Evolutionary conservation across 2,329 filamentous ascomycete genomes (phyloP).

Genomic region (Fusarium keratoplasticum): DNA sequence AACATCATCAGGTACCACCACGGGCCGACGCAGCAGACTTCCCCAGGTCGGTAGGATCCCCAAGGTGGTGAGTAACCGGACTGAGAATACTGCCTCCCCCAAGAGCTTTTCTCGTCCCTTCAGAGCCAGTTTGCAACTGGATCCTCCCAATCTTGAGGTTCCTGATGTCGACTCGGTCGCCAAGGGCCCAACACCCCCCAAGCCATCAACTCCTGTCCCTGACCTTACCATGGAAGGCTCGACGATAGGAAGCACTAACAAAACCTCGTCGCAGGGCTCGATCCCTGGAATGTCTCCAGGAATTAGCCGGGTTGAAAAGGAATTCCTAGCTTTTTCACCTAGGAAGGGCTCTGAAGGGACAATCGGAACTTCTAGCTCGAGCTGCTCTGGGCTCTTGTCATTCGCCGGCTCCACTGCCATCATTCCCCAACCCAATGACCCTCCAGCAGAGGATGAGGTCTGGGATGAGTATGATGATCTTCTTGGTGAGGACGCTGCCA

Average conservation of each 20-base stretch:
- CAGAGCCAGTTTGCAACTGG: conserved; percentile 60
- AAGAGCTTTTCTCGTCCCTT: conserved; percentile 91
- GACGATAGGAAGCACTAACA: conserved; percentile 48
- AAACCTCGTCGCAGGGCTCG: conserved; percentile 47
- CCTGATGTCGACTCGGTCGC: conserved; percentile 56
- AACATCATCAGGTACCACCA: conserved; percentile 5
- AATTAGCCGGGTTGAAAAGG: conserved; percentile 53
- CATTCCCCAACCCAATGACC: conserved; percentile 70
- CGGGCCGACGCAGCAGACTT: conserved; percentile 66
- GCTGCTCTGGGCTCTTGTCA: conserved; percentile 72
- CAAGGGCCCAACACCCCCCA: conserved; percentile 60
- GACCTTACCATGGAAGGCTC: conserved; percentile 53
- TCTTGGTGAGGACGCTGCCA: conserved; percentile 70
- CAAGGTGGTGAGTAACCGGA: conserved; percentile 77
- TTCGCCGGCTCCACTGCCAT: conserved; percentile 74
- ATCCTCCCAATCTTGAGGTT: conserved; percentile 44
- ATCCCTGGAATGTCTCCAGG: conserved; percentile 47
- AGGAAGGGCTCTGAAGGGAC: conserved; percentile 77
- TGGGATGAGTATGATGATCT: conserved; percentile 97
- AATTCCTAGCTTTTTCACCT: conserved; percentile 81
- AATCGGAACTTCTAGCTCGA: conserved; percentile 62
- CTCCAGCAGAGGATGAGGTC: conserved; percentile 83
- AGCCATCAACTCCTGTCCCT: conserved; percentile 51
- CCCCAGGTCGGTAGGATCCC: conserved; percentile 89
- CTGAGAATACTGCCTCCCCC: conserved; percentile 71